These are phyloP conservation scores for Umbelopsis isabellina DNA, from an alignment of 192 early-diverging fungal species.

Conservation along the genomic window DNA sequence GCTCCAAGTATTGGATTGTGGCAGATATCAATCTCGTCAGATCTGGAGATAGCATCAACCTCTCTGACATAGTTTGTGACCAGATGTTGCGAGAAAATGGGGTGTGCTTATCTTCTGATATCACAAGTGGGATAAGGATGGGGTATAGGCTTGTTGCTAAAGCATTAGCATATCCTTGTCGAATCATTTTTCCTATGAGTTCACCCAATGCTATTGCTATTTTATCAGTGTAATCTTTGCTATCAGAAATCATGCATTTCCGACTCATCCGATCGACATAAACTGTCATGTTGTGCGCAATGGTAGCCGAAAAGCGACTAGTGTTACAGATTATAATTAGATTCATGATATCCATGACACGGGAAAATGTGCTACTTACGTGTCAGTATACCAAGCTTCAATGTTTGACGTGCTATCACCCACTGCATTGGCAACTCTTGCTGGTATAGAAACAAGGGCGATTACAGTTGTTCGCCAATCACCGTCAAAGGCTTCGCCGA, in stretches of 20 bases:
- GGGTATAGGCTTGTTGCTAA: background rate
- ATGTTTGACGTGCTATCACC: background rate
- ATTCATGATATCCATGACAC: background rate
- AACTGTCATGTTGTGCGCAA: background rate
- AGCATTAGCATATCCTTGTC: background rate
- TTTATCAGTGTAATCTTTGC: background rate
- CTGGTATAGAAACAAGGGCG: background rate
- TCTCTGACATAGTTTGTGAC: background rate
- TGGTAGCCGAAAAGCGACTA: conserved; percentile 1
- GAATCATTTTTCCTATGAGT: conserved; percentile 13
- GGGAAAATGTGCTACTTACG: background rate
- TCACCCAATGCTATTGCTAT: background rate
- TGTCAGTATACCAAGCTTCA: conserved; percentile 20
- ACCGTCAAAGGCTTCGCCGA: background rate
- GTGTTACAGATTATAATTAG: background rate
- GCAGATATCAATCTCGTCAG: background rate
- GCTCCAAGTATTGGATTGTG: background rate
- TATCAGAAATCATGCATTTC: background rate
- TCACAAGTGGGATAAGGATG: background rate
- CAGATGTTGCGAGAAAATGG: conserved; percentile 3
- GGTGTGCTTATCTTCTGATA: background rate
- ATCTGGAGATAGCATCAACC: conserved; percentile 5
- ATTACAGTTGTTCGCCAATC: background rate
- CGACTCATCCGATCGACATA: background rate
- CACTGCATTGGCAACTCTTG: conserved; percentile 16